Base-by-base conservation (phyloP, 108 stramenopile species). In the Seminavis robusta region DNA sequence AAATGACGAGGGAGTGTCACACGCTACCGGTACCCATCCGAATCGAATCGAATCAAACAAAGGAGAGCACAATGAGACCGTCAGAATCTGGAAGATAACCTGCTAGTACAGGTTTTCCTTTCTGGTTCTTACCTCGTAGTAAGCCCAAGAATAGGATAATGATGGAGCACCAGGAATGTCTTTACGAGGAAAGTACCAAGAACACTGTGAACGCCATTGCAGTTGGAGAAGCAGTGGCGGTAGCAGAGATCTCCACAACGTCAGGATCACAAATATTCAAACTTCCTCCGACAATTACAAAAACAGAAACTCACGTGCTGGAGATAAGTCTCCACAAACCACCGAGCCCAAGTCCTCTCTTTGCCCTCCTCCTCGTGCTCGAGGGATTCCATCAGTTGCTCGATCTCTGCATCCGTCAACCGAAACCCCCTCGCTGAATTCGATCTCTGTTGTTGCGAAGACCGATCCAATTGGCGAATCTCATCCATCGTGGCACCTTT, bases 11-110 rank as follows among this genome's bases (percentile, higher is more conserved):
- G 79, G 0, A 90, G 63, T 4, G 84, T 90, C 28, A 83, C 62
- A 45, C 83, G 81, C 41, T 90, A 83, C 46, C 76, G 85, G 64
- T 68, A 85, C 0, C 73, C 80, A 73, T 79, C 84, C 9, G 83
- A 43, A 43, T 43, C 36, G 13, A 13, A 37, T 37, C 13, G 36
- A 11, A 8, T 13, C 36, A 37, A 37, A 8, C 13, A 8, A 8
- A 8, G 13, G 23, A 16, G 42, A 6, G 23, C 6, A 6, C 42
- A 16, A 43, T 10, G 9, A 43, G 4, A 43, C 42, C 21, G 42
- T 21, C 5, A 43, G n/a, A n/a, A n/a, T n/a, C n/a, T n/a, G n/a
- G n/a, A n/a, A n/a, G n/a, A n/a, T n/a, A n/a, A n/a, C n/a, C n/a
- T n/a, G n/a, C n/a, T n/a, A n/a, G n/a, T n/a, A n/a, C n/a, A n/a